phyloP scores from a whole-genome alignment of 176 grass and related monocot genomes.

The Alloteropsis semialata region DNA sequence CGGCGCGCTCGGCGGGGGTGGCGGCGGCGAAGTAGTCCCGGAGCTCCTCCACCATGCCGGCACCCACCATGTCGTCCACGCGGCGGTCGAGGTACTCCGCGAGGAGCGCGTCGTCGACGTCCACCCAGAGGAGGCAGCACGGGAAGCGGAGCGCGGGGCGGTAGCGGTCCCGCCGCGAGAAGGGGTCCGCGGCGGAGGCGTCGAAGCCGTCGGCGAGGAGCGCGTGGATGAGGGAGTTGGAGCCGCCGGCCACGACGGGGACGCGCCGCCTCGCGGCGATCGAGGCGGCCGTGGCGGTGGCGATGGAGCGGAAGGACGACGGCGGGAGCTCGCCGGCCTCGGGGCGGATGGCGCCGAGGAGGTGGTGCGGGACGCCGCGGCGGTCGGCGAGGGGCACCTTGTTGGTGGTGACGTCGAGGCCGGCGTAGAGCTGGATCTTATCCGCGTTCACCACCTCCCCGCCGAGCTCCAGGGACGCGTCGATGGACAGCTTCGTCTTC shows the following conservation, averaged over 20 bases:
- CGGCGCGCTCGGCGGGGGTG: slow-evolving; percentile 1
- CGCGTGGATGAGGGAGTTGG: slow-evolving; percentile 78
- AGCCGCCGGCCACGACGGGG: slow-evolving; percentile 68
- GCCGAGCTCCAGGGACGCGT: slow-evolving; percentile 33
- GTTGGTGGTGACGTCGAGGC: slow-evolving; percentile 84
- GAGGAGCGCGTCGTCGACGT: slow-evolving; percentile 52
- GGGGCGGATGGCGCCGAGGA: slow-evolving; percentile 51
- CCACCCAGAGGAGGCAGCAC: slow-evolving; percentile 78
- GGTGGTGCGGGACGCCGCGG: slow-evolving; percentile 70
- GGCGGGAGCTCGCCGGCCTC: slow-evolving; percentile 53
- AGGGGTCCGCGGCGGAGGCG: slow-evolving; percentile 27
- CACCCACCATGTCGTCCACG: slow-evolving; percentile 71
- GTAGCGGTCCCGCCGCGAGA: not conserved
- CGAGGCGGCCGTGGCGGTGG: not conserved
- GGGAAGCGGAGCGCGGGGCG: slow-evolving; percentile 29
- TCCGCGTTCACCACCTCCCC: slow-evolving; percentile 83
- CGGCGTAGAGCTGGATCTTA: slow-evolving; percentile 76
- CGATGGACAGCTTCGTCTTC: slow-evolving; percentile 81
- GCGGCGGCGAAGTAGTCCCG: slow-evolving; percentile 44
- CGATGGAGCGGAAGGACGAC: slow-evolving; percentile 33
- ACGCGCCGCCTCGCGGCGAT: slow-evolving; percentile 22
- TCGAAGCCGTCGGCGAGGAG: slow-evolving; percentile 38
- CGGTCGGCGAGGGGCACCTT: slow-evolving; percentile 49
- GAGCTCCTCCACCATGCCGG: slow-evolving; percentile 73
- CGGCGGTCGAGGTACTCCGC: slow-evolving; percentile 59